Base-by-base conservation (phyloP, 176 grass and related monocot genomes). In the Carex kokanica region DNA sequence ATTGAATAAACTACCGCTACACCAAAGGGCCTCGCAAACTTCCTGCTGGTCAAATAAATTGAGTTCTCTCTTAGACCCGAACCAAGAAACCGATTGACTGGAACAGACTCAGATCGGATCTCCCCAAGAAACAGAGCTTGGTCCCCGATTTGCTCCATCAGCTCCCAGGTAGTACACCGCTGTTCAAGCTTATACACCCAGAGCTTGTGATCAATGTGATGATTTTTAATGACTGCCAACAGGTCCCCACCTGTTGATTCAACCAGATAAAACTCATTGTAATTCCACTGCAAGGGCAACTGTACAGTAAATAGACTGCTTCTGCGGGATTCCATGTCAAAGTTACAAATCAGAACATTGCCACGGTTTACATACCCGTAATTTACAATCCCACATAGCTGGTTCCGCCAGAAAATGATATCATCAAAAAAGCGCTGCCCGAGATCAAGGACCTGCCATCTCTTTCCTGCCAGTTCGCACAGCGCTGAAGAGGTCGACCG, bases 21-120 rank as follows among this genome's bases (percentile, higher is more conserved):
- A 1, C 80, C 80, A 13, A 67, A 29, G 47, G 13, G 8, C 12
- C 40, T 64, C 32, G 52, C 14, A 68, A 66, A 27, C 3, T 29
- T 82, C 80, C 47, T 31, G 14, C 63, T 68, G n/a, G 80, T 29
- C 18, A 21, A 82, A 54, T 82, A 82, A 54, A 82, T 82, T 18
- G 80, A 53, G 40, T 82, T 82, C 38, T 82, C 61, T 67, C 20
- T 68, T 43, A 82, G 36, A 68, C 80, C 60, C 2, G 60, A 82
- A 9, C 40, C 38, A 43, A 49, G 59, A 67, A 82, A 82, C 80
- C 23, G 41, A 25, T 65, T 45, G 47, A 52, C 24, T 10, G 59
- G 61, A 65, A 82, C 80, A 2, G 80, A 45, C 63, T 82, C 80
- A 4, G 80, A 82, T 54, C 61, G 20, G 5, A 82, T 68, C 21